Base-by-base conservation (phyloP, 2,329 filamentous ascomycete species). In the Malbranchea cinnamomea region DNA sequence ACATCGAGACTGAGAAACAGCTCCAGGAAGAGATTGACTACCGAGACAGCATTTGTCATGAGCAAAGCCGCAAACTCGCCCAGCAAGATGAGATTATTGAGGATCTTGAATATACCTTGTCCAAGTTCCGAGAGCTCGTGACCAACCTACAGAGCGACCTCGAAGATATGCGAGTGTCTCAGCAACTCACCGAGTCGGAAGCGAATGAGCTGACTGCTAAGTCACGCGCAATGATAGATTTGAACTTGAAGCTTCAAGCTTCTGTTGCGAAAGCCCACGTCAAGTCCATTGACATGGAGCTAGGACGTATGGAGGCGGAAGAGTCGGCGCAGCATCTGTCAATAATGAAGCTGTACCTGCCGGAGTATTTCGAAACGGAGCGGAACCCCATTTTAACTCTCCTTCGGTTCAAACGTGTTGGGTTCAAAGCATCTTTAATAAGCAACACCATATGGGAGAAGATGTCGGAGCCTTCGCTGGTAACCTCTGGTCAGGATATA, bases 1-100 rank as follows among this genome's bases (percentile, higher is more conserved):
- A 94, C 47, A 71, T 89, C 3, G 84, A 94, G 48, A 81, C 84
- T 20, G 82, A 92, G 50, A 92, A 87, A 52, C 85, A 95, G 49
- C 71, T 98, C 55, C 84, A 93, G 50, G 80, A 91, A 44, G 85
- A 94, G 45, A 71, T 95, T 32, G 85, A 94, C 49, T 79, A 83
- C 56, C 82, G 80, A 51, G 85, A 94, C 40, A 71, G 68, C 32
- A 60, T 93, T 36, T 79, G 94, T 39, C 66, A 71, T n/a, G 87
- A 95, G 48, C 79, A 91, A 46, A 67, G 68, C 19, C 74, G 78
- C 34, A 73, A 76, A 38, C 68, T 77, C 4, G 64, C 65, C 3
- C 73, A 85, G 46, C 83, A 92, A 49, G 81, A 91, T 34, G 74
- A 82, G 42, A 62, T 69, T 6, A 70, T 91, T 33, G 79, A 84